phyloP scores from a whole-genome alignment of 176 grass and related monocot genomes.

The Zizania latifolia region DNA sequence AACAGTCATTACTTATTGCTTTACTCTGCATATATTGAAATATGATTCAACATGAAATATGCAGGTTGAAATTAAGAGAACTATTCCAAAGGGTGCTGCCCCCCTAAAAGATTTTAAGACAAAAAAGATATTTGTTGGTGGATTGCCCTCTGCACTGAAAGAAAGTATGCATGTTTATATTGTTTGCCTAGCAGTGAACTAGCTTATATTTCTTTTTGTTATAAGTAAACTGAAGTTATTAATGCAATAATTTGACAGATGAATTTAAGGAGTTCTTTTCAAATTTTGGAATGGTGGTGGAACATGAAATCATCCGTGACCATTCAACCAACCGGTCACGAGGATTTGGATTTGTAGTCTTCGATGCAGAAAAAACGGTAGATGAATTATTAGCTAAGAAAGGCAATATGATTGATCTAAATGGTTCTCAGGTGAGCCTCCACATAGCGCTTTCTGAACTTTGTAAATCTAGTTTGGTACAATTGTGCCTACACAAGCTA shows the following conservation, averaged over 20 bases:
- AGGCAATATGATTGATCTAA: constrained; percentile 90
- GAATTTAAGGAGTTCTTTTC: constrained; percentile 86
- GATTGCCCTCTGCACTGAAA: constrained; percentile 56
- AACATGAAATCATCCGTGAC: constrained; percentile 85
- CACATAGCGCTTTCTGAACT: constrained; percentile 9
- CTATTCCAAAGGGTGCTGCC: constrained; percentile 85
- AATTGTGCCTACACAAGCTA: not conserved
- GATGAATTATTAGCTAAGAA: constrained; percentile 92
- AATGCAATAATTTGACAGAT: constrained; percentile 45
- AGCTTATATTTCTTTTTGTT: not conserved
- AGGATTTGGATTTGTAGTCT: constrained; percentile 92
- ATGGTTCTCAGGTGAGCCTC: constrained; percentile 81
- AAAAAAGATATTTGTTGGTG: constrained; percentile 88
- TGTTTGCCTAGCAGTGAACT: not conserved
- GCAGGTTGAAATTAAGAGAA: constrained; percentile 95
- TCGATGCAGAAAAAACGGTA: constrained; percentile 79
- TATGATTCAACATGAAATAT: constrained; percentile 11
- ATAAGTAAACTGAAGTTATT: not conserved
- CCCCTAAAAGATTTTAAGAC: constrained; percentile 89
- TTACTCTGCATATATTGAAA: not conserved
- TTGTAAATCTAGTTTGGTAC: constrained; percentile 23
- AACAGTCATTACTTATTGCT: not conserved
- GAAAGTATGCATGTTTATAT: constrained; percentile 46
- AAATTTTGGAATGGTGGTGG: constrained; percentile 65
- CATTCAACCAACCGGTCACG: constrained; percentile 66